Evolutionary conservation across 306 rosid species (phyloP).

Genomic region (Quercus agrifolia): DNA sequence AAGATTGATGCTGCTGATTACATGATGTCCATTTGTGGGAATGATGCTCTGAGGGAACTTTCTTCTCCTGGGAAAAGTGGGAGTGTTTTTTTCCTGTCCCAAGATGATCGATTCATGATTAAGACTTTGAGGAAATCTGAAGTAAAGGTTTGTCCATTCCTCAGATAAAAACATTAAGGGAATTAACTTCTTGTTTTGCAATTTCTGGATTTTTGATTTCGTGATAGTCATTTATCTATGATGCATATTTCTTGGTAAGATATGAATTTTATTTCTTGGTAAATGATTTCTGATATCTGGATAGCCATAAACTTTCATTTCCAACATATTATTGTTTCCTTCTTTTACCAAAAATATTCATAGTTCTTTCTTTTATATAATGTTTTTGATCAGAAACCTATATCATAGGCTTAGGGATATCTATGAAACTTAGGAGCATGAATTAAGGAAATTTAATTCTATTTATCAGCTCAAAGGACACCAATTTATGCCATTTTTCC

Average conservation of each 20-base stretch:
- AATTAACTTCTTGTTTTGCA: not conserved
- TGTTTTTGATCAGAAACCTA: not conserved
- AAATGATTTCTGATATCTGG: too few species aligned
- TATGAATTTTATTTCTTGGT: not conserved
- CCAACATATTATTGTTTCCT: not conserved
- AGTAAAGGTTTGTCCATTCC: constrained; percentile 76
- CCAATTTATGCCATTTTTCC: not conserved
- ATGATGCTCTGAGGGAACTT: constrained; percentile 94
- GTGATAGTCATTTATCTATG: not conserved
- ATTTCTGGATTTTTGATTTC: not conserved
- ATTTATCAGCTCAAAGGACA: not conserved
- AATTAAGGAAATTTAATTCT: constrained; percentile 1
- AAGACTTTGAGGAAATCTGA: constrained; percentile 96
- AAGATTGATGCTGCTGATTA: constrained; percentile 99
- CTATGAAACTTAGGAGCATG: not conserved
- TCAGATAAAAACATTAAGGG: not conserved
- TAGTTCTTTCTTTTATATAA: not conserved
- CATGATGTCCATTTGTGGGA: constrained; percentile 99
- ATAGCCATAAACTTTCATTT: not conserved
- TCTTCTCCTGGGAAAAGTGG: constrained; percentile 99
- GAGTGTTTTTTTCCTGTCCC: constrained; percentile 93
- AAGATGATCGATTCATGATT: constrained; percentile 97
- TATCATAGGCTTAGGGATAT: not conserved
- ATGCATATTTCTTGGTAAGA: too few species aligned
- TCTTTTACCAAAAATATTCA: not conserved